Base-by-base conservation (phyloP, 805 yeast species). In the Diddensiella caesifluorescens region DNA sequence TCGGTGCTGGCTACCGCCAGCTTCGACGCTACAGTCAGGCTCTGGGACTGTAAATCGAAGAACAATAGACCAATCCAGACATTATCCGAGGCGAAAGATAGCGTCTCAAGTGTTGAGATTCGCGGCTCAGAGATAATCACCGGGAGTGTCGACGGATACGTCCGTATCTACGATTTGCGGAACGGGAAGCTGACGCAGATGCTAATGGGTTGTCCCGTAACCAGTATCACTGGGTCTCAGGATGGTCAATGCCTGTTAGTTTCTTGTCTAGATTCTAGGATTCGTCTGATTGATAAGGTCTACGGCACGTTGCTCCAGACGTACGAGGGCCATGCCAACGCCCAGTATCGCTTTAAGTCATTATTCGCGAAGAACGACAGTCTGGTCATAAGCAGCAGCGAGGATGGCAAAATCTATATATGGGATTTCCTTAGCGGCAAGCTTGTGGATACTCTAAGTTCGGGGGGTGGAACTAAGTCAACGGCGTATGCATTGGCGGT, bases 51-150 rank as follows among this genome's bases (percentile, higher is more conserved):
- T 21, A 31, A 31, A n/a, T 42, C 60, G 2, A 22, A 42, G 1
- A 32, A 44, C 1, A 32, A 32, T 21, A 54, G 43, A 16, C 71
- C 73, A 1, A 47, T 66, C 1, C 73, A 68, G 47, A 44, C 51
- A 12, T 58, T 64, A 16, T 41, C 45, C 1, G 64, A 64, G 7
- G 58, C 64, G 38, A 42, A 46, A 26, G 73, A 65, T 38, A 51
- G 61, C n/a, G 52, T 62, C 1, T 45, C 61, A 6, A 34, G 47
- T 6, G 55, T 62, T 5, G 44, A 28, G 6, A 42, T 60, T 2
- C 30, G 41, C 2, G 34, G 34, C 19, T 27, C 30, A 18, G 40
- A 44, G 23, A 48, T 61, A 15, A 30, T 56, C 16, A 47, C 67
- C 10, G 63, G 62, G 32, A 55, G 62, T 3, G 55, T 56, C 3